Evolutionary conservation across 805 yeast genomes (phyloP), one percentile per base, ranked within the genome.

Genomic region (Tetrapisispora taiwanensis): DNA sequence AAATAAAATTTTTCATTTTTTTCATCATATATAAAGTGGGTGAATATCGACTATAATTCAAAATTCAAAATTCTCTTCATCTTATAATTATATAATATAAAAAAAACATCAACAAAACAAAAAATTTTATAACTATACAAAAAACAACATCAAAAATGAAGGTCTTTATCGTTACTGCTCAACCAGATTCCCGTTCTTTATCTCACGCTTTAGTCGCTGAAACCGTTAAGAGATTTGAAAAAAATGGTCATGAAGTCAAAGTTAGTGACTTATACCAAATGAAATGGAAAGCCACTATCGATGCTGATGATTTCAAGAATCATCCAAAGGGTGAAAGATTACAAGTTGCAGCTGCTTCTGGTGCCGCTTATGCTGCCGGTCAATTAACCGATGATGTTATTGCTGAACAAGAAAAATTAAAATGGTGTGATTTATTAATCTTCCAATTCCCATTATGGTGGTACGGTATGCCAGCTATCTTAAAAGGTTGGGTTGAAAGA

Each of bases 391-490:
- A 42, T 2, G 65, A 60, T 42, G 63, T 60, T 15, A 33, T 48
- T 20, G 48, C 31, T 4, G 65, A 56, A 39, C 65, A 60, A 36
- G 52, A 55, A 34, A 60, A 60, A 34, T 45, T 58, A 6, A 27
- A 41, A 18, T 60, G 64, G 64, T 60, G 62, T 10, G 65, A 60
- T 41, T n/a, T 45, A 7, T 47, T 60, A 10, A 48, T 60, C 22
- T 50, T 58, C 30, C 56, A 50, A 33, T 59, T 59, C 47, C 63
- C 65, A 17, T 15, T 56, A 2, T 60, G 65, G 64, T 60, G 65
- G 64, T 59, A 46, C 42, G 30, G 48, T 5, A 49, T 60, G 58
- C 65, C 62, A 13, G 62, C 63, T n/a, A 58, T 58, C 30, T 39
- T 60, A 22, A 60, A 56, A 32, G 63, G 64, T 13, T 60, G 62